Evolutionary conservation across 2,329 filamentous ascomycete species (phyloP).

Genomic region (Venturia effusa): DNA sequence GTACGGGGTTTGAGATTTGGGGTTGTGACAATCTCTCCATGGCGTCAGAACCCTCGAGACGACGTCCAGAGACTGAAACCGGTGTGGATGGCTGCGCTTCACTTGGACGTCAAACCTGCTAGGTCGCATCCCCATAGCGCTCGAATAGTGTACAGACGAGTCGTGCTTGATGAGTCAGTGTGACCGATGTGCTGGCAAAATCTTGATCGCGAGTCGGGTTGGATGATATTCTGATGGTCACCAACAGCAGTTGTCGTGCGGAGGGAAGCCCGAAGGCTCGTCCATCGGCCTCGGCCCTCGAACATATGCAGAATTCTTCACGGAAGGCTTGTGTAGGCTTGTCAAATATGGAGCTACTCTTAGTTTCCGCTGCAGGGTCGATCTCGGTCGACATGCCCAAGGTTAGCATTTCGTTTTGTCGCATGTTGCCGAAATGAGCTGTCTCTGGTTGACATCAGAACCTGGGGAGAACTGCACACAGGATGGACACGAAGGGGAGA

Average conservation of each 20-base stretch:
- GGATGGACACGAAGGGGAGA: neutral
- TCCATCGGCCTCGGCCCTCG: neutral
- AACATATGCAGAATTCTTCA: neutral
- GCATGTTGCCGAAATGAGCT: neutral
- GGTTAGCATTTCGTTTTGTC: neutral
- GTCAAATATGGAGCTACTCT: neutral
- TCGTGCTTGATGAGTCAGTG: neutral
- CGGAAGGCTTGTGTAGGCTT: neutral
- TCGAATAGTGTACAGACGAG: neutral
- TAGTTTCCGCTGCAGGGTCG: conserved; percentile 1
- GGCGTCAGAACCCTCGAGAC: neutral
- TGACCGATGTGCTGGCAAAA: neutral
- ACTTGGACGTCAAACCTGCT: neutral
- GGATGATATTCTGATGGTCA: neutral
- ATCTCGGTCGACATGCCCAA: neutral
- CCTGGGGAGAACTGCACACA: neutral
- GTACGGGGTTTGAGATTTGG: neutral
- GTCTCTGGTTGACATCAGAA: neutral
- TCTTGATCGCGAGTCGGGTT: neutral
- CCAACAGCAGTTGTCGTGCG: neutral
- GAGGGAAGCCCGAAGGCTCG: neutral
- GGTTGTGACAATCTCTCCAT: neutral
- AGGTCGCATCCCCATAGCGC: neutral
- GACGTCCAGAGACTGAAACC: neutral
- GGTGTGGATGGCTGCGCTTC: no score